These are phyloP conservation scores for Wickerhamomyces silvicola DNA, from an alignment of 805 yeast genomes.

Conservation along the genomic window DNA sequence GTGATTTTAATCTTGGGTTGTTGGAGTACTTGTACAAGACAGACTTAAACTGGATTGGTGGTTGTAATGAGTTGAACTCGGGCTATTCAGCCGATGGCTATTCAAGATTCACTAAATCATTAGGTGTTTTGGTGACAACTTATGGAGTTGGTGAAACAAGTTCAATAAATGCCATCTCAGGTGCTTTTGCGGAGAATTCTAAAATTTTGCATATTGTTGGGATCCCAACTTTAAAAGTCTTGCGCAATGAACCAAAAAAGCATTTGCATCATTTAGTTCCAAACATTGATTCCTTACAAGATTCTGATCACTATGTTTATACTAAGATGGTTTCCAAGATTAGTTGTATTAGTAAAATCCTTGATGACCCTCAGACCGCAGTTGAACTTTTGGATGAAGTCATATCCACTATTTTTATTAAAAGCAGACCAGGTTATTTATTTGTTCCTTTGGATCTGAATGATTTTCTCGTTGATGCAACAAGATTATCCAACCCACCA, in stretches of 20 bases:
- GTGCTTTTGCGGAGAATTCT: constrained; percentile 75
- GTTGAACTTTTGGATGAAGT: constrained; percentile 63
- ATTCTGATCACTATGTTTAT: constrained; percentile 64
- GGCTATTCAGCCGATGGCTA: constrained; percentile 92
- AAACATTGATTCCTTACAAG: constrained; percentile 34
- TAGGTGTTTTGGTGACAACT: constrained; percentile 61
- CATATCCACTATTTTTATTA: constrained; percentile 44
- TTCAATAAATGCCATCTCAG: constrained; percentile 77
- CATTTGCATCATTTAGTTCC: constrained; percentile 61
- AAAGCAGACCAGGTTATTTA: constrained; percentile 76
- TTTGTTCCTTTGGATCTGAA: constrained; percentile 71
- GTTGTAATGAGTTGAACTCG: constrained; percentile 83
- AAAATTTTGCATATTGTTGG: constrained; percentile 86
- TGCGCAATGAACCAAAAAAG: constrained; percentile 23
- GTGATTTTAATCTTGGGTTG: constrained; percentile 63
- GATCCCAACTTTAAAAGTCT: constrained; percentile 29
- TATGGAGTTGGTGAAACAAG: constrained; percentile 88
- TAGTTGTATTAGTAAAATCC: constrained; percentile 49
- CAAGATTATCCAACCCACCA: constrained; percentile 28
- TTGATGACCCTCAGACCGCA: constrained; percentile 40
- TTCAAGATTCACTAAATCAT: constrained; percentile 54
- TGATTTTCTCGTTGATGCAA: constrained; percentile 33
- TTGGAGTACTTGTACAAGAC: constrained; percentile 60
- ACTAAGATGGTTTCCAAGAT: constrained; percentile 52
- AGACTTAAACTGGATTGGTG: constrained; percentile 66